Percentiles rank a stretch among this genome's conserved stretches.
Evolutionary conservation across 768 basidiomycete species (phyloP).

Genomic region (Tricholoma terreum): DNA sequence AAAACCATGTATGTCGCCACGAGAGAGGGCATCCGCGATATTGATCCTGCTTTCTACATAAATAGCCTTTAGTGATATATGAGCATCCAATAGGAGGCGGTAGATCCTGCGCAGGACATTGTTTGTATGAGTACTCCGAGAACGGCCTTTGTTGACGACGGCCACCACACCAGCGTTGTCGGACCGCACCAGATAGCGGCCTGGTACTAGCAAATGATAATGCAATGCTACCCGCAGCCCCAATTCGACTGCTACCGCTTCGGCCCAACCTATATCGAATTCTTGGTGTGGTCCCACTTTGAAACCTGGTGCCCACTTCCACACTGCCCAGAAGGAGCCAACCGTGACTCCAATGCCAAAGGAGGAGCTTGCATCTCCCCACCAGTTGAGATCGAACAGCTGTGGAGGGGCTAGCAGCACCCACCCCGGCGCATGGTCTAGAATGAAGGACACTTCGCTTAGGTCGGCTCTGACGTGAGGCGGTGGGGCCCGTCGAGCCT

Average conservation of each 20-base stretch:
- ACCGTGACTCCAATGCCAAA: constrained; percentile 34
- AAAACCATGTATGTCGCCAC: constrained; percentile 22
- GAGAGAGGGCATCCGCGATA: constrained; percentile 29
- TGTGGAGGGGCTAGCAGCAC: constrained; percentile 11
- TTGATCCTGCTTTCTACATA: constrained; percentile 24
- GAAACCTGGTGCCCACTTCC: constrained; percentile 28
- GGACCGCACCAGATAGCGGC: constrained; percentile 21
- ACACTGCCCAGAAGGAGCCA: constrained; percentile 24
- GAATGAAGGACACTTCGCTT: constrained; percentile 15
- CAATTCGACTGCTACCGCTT: background rate
- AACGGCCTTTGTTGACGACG: constrained; percentile 27
- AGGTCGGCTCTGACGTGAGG: constrained; percentile 25
- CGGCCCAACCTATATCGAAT: too few species aligned
- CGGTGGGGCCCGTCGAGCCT: constrained; percentile 15
- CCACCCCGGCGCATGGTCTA: constrained; percentile 12
- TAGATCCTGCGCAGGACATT: constrained; percentile 25
- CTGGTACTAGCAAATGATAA: background rate
- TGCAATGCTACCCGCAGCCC: background rate
- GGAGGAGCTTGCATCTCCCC: constrained; percentile 34
- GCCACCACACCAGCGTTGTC: constrained; percentile 34
- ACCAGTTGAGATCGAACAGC: constrained; percentile 28
- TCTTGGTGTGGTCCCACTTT: too few species aligned
- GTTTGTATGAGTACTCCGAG: constrained; percentile 25
- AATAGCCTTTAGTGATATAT: constrained; percentile 8
- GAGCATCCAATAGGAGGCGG: constrained; percentile 10